A percentile compares a stretch with the other conserved stretches of the same genome.
These are phyloP conservation scores for Quillaja saponaria DNA, from an alignment of 306 rosid genomes.

Conservation along the genomic window DNA sequence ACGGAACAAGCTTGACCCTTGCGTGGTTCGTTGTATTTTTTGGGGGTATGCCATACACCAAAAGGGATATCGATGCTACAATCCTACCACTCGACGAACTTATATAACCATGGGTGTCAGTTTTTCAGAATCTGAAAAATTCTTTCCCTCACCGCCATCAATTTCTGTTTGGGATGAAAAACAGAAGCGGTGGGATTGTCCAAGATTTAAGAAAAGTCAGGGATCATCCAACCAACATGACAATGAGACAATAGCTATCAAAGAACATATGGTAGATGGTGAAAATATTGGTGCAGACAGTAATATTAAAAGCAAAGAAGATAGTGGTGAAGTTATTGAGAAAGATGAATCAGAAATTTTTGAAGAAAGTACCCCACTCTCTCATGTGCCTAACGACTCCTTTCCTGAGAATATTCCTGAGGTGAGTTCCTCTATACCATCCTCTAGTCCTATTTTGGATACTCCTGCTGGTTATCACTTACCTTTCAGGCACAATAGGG, in stretches of 20 bases:
- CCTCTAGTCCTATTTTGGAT: neutral
- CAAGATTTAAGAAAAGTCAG: neutral
- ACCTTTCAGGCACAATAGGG: neutral
- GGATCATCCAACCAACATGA: no score
- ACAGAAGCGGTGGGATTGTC: constrained; percentile 2
- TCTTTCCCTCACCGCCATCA: neutral
- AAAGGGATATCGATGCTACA: constrained; percentile 3
- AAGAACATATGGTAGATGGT: no score
- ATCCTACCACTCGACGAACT: neutral
- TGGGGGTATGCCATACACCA: neutral
- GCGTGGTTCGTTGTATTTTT: neutral
- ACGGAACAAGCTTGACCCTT: constrained; percentile 16
- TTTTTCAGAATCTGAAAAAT: neutral
- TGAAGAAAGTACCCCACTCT: no score
- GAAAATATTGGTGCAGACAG: no score
- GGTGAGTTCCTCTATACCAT: neutral
- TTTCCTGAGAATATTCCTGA: constrained; percentile 1
- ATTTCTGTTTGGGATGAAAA: constrained; percentile 13
- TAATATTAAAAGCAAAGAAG: no score
- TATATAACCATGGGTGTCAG: constrained; percentile 12
- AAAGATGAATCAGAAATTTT: no score
- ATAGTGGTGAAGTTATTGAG: no score
- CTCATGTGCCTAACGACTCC: neutral
- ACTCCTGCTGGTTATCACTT: neutral
- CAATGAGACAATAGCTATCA: no score